phyloP scores from a whole-genome alignment of 306 rosid species.

The Quercus gilva region DNA sequence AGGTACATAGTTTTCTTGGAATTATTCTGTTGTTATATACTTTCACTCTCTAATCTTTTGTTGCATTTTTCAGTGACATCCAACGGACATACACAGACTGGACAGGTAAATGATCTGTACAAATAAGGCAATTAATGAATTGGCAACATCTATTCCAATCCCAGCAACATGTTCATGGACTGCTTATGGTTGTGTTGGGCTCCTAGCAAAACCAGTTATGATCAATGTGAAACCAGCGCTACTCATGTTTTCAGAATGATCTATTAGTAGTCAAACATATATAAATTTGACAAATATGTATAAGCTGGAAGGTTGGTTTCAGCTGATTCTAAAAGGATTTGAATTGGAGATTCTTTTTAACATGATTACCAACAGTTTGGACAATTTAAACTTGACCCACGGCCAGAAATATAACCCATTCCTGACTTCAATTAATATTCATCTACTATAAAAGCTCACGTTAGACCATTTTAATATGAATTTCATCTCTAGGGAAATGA shows the following conservation, averaged over 20 bases:
- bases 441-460: constrained; percentile 2
- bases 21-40: background rate
- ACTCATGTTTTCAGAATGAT: constrained; percentile 3
- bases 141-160: background rate
- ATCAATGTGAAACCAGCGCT: constrained; percentile 16
- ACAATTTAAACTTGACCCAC: constrained; percentile 3
- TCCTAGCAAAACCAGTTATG: constrained; percentile 13
- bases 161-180: constrained; percentile 4
- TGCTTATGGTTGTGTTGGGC: constrained; percentile 4
- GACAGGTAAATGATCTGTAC: constrained; percentile 51
- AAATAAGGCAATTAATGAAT: constrained; percentile 3
- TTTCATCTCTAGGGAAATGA: constrained; percentile 55
- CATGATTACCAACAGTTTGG: background rate
- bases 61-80: constrained; percentile 48
- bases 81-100: constrained; percentile 51
- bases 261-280: background rate
- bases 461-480: constrained; percentile 7
- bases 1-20: constrained; percentile 34
- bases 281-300: background rate
- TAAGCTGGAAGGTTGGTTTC: constrained; percentile 12
- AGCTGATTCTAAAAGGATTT: constrained; percentile 3
- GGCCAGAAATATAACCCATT: background rate
- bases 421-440: background rate
- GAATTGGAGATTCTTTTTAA: constrained; percentile 13
- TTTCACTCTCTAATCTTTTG: constrained; percentile 30